Evolutionary conservation across 352 stramenopile genomes (phyloP).

Genomic region (Hyaloperonospora brassicae): DNA sequence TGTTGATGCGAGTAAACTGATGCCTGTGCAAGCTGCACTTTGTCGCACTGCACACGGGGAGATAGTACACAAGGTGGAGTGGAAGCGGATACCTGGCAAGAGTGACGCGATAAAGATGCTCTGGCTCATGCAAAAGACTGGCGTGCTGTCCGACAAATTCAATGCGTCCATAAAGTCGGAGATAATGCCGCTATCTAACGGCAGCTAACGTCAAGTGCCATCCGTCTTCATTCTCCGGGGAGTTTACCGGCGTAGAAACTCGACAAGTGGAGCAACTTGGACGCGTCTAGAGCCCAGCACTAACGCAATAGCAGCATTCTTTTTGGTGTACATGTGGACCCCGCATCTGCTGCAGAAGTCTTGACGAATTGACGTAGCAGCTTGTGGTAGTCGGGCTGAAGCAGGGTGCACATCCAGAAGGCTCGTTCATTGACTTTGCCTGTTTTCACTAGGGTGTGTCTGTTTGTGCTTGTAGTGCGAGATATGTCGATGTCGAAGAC

Average conservation of each 20-base stretch:
- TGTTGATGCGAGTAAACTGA: conserved; percentile 40
- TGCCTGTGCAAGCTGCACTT: conserved; percentile 25
- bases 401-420: neutral
- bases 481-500: conserved; percentile 1
- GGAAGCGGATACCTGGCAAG: conserved; percentile 67
- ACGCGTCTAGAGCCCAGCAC: neutral
- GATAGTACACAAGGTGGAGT: conserved; percentile 53
- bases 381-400: neutral
- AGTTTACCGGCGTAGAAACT: conserved; percentile 5
- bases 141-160: conserved; percentile 28
- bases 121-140: conserved; percentile 69
- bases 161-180: conserved; percentile 12
- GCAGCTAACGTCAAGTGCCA: conserved; percentile 15
- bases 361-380: too few relatives aligned
- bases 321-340: conserved; percentile 8
- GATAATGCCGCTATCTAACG: conserved; percentile 20
- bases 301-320: conserved; percentile 20
- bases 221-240: neutral
- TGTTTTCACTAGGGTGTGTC: conserved; percentile 17
- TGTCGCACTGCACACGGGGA: conserved; percentile 37
- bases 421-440: conserved; percentile 5
- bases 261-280: conserved; percentile 3
- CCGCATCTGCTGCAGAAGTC: too few relatives aligned
- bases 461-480: conserved; percentile 3
- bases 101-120: conserved; percentile 62